phyloP scores from a whole-genome alignment of 192 early-diverging fungal species.

The Irineochytrium annulatum region DNA sequence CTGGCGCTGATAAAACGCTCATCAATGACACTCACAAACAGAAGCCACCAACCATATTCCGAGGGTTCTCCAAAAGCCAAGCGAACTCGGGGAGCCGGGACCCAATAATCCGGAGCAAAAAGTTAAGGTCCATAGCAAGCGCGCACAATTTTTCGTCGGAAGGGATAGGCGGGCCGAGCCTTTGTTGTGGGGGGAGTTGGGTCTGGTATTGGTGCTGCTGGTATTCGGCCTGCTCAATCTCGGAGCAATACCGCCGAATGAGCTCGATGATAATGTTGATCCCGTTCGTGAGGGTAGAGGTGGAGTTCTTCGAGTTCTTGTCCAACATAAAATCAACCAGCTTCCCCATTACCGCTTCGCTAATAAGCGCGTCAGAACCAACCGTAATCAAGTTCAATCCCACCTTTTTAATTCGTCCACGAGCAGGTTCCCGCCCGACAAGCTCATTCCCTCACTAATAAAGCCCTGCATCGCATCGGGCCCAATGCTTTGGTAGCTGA shows the following conservation, averaged over 20 bases:
- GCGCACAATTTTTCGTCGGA: slow-evolving; percentile 44
- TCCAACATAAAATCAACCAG: slow-evolving; percentile 89
- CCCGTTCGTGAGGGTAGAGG: slow-evolving; percentile 90
- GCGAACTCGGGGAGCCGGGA: slow-evolving; percentile 73
- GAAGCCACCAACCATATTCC: slow-evolving; percentile 55
- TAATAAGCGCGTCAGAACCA: no score
- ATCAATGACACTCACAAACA: not conserved
- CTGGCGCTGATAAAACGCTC: slow-evolving; percentile 5
- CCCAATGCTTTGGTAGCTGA: slow-evolving; percentile 46
- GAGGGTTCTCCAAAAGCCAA: slow-evolving; percentile 66
- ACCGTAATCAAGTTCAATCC: no score
- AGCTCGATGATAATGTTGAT: slow-evolving; percentile 97
- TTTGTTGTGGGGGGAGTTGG: no score
- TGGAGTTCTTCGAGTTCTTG: slow-evolving; percentile 65
- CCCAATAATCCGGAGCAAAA: slow-evolving; percentile 82
- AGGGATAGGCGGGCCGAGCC: no score
- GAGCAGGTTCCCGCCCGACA: slow-evolving; percentile 34
- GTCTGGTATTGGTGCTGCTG: slow-evolving; percentile 54
- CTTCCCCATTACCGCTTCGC: slow-evolving; percentile 44
- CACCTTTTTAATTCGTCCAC: slow-evolving; percentile 42
- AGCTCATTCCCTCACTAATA: not conserved
- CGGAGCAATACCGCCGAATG: slow-evolving; percentile 92
- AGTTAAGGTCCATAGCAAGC: slow-evolving; percentile 74
- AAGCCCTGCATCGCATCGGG: not conserved
- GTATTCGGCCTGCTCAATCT: slow-evolving; percentile 59